Base-by-base conservation (phyloP, 2,329 filamentous ascomycete genomes). In the Colletotrichum theobromicola region DNA sequence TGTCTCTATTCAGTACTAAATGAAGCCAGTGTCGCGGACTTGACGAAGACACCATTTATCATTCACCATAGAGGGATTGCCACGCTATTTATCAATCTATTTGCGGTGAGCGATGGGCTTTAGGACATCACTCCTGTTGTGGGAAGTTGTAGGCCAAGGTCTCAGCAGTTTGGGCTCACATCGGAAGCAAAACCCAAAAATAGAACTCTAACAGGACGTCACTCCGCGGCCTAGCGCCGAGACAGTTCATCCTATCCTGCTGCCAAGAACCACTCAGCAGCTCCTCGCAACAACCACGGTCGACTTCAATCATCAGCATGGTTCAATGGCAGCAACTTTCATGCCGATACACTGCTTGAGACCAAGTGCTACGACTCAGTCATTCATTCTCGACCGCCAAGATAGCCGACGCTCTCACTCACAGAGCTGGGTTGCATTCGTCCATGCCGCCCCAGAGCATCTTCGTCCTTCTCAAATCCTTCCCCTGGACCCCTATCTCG, bases 231-330 rank as follows among this genome's bases (percentile, higher is more conserved):
- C 42, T 42, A 15, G 28, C 15, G 32, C 67, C 61, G 34, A 18
- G 58, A n/a, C 34, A 28, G 70, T 72, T 72, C 70, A 57, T 72
- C 65, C 34, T 46, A 46, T 57, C 30, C 42, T 30, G 24, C 16
- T 26, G 16, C 30, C 42, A 34, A 28, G 32, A 42, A n/a, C 32
- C 24, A 34, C 32, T 34, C 13, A 34, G n/a, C 13, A 34, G n/a
- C 34, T 63, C 34, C 18, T 63, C 34, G 16, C 18, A 1, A 61
- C 18, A 18, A 24, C 28, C 10, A 61, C n/a, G 15, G 30, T 7
- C 57, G 8, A 26, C 53, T 16, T 26, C 26, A 7, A 57, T 24
- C 2, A 28, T 57, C 26, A 28, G 24, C 16, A 4, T 57, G 21
- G 13, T 28, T 3, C 7, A 15, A 26, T 28, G 16, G 53, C 13